Base-by-base conservation (phyloP, 2,329 filamentous ascomycete species). In the Leptographium lundbergii region DNA sequence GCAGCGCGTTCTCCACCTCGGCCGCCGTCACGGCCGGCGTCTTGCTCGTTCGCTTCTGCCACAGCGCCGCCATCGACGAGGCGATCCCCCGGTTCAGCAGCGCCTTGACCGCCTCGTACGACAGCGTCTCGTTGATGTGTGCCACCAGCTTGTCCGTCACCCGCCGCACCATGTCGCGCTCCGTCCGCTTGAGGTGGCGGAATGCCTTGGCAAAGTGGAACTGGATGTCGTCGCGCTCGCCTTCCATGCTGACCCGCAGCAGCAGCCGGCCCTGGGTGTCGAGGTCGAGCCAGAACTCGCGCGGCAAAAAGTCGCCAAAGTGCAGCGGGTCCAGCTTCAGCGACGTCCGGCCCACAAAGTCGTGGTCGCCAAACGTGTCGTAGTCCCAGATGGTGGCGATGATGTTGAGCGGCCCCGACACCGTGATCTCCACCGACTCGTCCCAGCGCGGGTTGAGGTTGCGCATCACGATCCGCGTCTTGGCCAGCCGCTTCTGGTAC, bases 131-230 rank as follows among this genome's bases (percentile, higher is more conserved):
- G 65, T 89, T 91, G 73, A 99, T 99, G 69, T 96, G 95, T 59
- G 90, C 84, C 54, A 91, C 92, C 56, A 99, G 85, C 89, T 99
- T 99, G 74, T 97, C 94, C 9, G 94, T 97, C 67, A 97, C 94
- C 73, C 91, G 95, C 62, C 94, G 84, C 58, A 95, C 95, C 94
- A 99, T 99, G 71, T 99, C 94, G 67, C 92, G 83, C 74, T 99
- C 92, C 0, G 92, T 95, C 65, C 94, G 84, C 77, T 97, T 97
- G 65, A 99, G 78, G 61, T 92, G 90, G 54, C 94, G 83, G 75
- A 99, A 99, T 29, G 94, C 89, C 73, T 96, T 97, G 66, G 91
- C 94, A 72, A 97, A 97, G 69, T 96, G 92, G 72, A 99, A 99
- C 67, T 96, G 89, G 60, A 99, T 99, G 69, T 99, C 94, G 69